Evolutionary conservation across 257 asterid species (phyloP).

Genomic region (Penstemon barbatus): DNA sequence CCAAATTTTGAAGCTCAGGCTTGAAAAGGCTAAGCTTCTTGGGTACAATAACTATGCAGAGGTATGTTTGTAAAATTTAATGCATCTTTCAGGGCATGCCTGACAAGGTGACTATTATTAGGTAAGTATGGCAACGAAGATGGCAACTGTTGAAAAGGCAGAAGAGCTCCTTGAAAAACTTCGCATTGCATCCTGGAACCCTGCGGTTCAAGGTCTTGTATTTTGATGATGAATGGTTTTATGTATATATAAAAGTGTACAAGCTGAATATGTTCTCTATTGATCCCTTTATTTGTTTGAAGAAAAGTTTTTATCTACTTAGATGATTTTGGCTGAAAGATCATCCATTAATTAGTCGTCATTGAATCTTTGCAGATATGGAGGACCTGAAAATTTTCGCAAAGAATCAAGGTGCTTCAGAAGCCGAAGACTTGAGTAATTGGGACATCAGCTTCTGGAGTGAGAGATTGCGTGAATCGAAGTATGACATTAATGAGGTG

Average conservation of each 20-base stretch:
- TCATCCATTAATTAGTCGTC: slow-evolving; percentile 25
- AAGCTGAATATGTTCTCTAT: slow-evolving; percentile 1
- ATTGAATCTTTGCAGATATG: slow-evolving; percentile 54
- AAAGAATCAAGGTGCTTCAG: slow-evolving; percentile 79
- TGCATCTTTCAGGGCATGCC: slow-evolving; percentile 21
- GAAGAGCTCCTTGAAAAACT: slow-evolving; percentile 89
- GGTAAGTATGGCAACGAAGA: slow-evolving; percentile 97
- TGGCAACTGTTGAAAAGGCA: slow-evolving; percentile 92
- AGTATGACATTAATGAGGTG: slow-evolving; percentile 93
- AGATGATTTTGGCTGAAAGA: slow-evolving; percentile 13
- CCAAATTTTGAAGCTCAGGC: slow-evolving; percentile 81
- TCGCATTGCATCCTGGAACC: slow-evolving; percentile 86
- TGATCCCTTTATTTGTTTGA: background rate
- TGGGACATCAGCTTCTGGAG: slow-evolving; percentile 95
- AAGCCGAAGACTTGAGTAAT: slow-evolving; percentile 75
- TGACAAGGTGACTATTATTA: slow-evolving; percentile 39
- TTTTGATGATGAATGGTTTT: slow-evolving; percentile 14
- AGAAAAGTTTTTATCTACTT: background rate
- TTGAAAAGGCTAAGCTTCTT: slow-evolving; percentile 95
- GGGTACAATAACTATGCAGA: slow-evolving; percentile 91
- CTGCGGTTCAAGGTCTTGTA: slow-evolving; percentile 67
- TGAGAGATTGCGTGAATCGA: slow-evolving; percentile 93
- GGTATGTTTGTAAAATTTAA: slow-evolving; percentile 43
- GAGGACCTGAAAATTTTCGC: slow-evolving; percentile 76
- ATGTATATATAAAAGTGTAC: background rate